These are phyloP conservation scores for Populus davidiana DNA, from an alignment of 345 rosid genomes.

Conservation along the genomic window DNA sequence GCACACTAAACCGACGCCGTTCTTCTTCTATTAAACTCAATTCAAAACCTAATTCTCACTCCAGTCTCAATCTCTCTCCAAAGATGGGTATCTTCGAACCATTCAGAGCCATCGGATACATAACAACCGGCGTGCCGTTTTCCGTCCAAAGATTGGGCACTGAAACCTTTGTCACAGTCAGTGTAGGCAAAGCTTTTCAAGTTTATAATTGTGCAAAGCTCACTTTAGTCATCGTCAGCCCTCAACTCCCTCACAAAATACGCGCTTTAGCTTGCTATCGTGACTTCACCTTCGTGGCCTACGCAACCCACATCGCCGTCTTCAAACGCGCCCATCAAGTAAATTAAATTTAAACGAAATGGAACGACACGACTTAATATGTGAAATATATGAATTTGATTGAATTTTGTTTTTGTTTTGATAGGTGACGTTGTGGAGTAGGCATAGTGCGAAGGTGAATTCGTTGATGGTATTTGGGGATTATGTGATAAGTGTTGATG, in stretches of 20 bases:
- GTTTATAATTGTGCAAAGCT: slow-evolving; percentile 91
- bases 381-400: not conserved
- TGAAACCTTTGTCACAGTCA: slow-evolving; percentile 85
- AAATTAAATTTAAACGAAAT: not conserved
- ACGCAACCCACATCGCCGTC: slow-evolving; percentile 64
- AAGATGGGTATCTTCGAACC: slow-evolving; percentile 77
- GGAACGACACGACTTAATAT: no score
- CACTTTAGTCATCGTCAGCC: slow-evolving; percentile 70
- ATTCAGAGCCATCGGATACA: slow-evolving; percentile 83
- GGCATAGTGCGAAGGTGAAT: slow-evolving; percentile 76
- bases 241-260: slow-evolving; percentile 80
- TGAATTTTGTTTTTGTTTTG: not conserved
- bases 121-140: slow-evolving; percentile 75
- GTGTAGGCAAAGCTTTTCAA: slow-evolving; percentile 93
- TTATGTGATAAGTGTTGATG: slow-evolving; percentile 68
- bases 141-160: slow-evolving; percentile 85
- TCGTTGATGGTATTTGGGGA: slow-evolving; percentile 77
- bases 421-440: slow-evolving; percentile 84
- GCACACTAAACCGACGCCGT: no score
- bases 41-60: no score
- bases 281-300: slow-evolving; percentile 82
- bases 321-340: slow-evolving; percentile 89
- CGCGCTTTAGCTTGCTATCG: slow-evolving; percentile 87
- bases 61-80: no score
- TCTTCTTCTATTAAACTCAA: no score